Evolutionary conservation across 2,329 filamentous ascomycete species (phyloP).

Genomic region (Alternaria postmessia): DNA sequence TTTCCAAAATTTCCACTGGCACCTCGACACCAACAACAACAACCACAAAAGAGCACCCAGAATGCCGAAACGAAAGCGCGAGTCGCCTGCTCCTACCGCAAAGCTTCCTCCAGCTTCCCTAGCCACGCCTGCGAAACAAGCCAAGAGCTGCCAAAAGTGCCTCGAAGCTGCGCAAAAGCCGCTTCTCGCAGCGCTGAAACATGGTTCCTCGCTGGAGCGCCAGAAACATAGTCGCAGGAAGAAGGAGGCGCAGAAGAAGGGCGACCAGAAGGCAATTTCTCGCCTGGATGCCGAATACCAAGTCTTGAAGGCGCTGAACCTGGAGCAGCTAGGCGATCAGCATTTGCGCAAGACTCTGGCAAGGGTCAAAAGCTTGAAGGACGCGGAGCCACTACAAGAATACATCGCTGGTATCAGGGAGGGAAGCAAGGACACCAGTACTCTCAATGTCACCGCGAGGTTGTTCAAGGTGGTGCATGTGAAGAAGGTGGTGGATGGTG

Average conservation of each 20-base stretch:
- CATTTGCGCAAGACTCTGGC: slow-evolving; percentile 65
- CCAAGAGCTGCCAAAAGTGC: slow-evolving; percentile 49
- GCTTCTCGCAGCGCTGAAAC: slow-evolving; percentile 71
- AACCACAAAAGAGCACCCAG: neutral
- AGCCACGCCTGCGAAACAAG: slow-evolving; percentile 23
- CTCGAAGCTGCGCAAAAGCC: slow-evolving; percentile 65
- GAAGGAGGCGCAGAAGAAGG: slow-evolving; percentile 61
- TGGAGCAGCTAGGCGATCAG: slow-evolving; percentile 58
- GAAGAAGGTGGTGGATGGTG: slow-evolving; percentile 61
- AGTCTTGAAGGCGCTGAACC: slow-evolving; percentile 65
- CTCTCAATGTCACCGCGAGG: slow-evolving; percentile 66
- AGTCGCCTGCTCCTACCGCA: slow-evolving; percentile 20
- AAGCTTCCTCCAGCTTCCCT: slow-evolving; percentile 1
- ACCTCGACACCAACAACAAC: slow-evolving; percentile 5
- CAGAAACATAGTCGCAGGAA: slow-evolving; percentile 74
- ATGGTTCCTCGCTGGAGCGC: slow-evolving; percentile 77
- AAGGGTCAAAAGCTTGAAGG: slow-evolving; percentile 65
- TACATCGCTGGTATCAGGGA: slow-evolving; percentile 48
- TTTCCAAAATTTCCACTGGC: slow-evolving; percentile 21
- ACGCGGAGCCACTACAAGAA: slow-evolving; percentile 58
- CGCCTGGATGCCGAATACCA: slow-evolving; percentile 70
- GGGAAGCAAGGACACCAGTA: slow-evolving; percentile 54
- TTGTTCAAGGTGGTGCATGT: slow-evolving; percentile 68
- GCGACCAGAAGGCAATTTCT: slow-evolving; percentile 58
- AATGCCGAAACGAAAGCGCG: slow-evolving; percentile 50